Percentiles rank a stretch among this genome's conserved stretches.
Evolutionary conservation across 352 stramenopile genomes (phyloP).

Genomic region (Globisporangium spiculum): DNA sequence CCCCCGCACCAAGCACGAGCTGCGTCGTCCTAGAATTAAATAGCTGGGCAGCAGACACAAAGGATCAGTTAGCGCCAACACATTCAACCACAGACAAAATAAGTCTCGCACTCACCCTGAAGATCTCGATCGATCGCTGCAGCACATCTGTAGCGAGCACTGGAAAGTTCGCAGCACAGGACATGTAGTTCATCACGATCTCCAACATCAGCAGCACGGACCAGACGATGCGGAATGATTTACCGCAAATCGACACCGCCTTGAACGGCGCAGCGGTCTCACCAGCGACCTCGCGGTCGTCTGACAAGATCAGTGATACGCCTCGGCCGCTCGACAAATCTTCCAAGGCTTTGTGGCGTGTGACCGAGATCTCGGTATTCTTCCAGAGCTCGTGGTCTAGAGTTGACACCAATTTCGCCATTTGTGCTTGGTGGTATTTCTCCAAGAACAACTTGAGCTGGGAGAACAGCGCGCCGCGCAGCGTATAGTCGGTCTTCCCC

Average conservation of each 20-base stretch:
- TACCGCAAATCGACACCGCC: constrained; percentile 88
- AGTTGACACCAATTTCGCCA: constrained; percentile 91
- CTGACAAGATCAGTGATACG: constrained; percentile 66
- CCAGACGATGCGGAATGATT: constrained; percentile 95
- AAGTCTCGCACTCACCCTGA: constrained; percentile 44
- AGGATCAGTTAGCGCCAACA: background rate
- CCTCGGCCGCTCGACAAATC: constrained; percentile 90
- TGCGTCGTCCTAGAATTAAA: constrained; percentile 97
- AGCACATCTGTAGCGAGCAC: constrained; percentile 93
- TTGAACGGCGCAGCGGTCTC: constrained; percentile 72
- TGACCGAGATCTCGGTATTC: constrained; percentile 90
- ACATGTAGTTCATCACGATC: constrained; percentile 95
- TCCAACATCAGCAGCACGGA: constrained; percentile 94
- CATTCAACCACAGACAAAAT: background rate
- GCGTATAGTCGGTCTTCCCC: constrained; percentile 89
- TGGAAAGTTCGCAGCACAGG: constrained; percentile 91
- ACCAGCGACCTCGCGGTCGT: constrained; percentile 61
- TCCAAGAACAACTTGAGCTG: constrained; percentile 96
- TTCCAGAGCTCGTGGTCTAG: constrained; percentile 95
- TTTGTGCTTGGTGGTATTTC: constrained; percentile 91
- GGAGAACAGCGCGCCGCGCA: constrained; percentile 91
- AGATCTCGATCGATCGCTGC: constrained; percentile 91
- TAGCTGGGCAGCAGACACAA: constrained; percentile 52
- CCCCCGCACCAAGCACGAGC: constrained; percentile 94
- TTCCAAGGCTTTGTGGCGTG: constrained; percentile 87